Evolutionary conservation across 1,284 basidiomycete species (phyloP).

Genomic region (Microbotryum silenes-acaulis): DNA sequence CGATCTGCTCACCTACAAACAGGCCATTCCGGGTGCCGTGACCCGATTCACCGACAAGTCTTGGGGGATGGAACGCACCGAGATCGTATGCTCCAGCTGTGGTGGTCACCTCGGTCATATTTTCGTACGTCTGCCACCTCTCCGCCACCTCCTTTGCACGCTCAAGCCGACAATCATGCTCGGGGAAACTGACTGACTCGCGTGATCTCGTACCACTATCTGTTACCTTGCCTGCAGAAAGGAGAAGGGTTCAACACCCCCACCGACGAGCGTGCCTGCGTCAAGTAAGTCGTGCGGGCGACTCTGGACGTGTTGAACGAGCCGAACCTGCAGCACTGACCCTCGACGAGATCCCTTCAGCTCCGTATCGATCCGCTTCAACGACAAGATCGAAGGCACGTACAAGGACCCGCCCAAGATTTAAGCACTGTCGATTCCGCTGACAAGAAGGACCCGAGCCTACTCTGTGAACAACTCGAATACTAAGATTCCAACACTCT

Average conservation of each 20-base stretch:
- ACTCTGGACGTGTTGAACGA: too few relatives aligned
- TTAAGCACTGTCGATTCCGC: too few relatives aligned
- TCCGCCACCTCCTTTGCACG: background rate
- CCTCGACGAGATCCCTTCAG: too few relatives aligned
- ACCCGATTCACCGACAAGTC: slow-evolving; percentile 39
- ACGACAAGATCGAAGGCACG: background rate
- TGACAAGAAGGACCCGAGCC: too few relatives aligned
- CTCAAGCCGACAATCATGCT: background rate
- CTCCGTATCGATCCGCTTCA: slow-evolving; percentile 16
- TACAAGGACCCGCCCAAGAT: too few relatives aligned
- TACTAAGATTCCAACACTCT: too few relatives aligned
- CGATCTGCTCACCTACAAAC: background rate
- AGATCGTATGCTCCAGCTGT: slow-evolving; percentile 43
- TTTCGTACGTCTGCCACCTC: slow-evolving; percentile 35
- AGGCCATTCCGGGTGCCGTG: slow-evolving; percentile 34
- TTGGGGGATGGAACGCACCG: slow-evolving; percentile 43
- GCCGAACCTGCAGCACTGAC: too few relatives aligned
- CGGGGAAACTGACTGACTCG: slow-evolving; percentile 5
- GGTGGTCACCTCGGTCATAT: slow-evolving; percentile 45
- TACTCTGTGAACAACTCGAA: too few relatives aligned
- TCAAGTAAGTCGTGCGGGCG: slow-evolving; percentile 17
- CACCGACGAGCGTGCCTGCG: slow-evolving; percentile 30
- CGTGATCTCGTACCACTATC: background rate
- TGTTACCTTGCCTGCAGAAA: background rate
- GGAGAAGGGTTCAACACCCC: slow-evolving; percentile 13